Evolutionary conservation across 2,329 filamentous ascomycete species (phyloP).

Genomic region (Sporothrix euskadiensis): DNA sequence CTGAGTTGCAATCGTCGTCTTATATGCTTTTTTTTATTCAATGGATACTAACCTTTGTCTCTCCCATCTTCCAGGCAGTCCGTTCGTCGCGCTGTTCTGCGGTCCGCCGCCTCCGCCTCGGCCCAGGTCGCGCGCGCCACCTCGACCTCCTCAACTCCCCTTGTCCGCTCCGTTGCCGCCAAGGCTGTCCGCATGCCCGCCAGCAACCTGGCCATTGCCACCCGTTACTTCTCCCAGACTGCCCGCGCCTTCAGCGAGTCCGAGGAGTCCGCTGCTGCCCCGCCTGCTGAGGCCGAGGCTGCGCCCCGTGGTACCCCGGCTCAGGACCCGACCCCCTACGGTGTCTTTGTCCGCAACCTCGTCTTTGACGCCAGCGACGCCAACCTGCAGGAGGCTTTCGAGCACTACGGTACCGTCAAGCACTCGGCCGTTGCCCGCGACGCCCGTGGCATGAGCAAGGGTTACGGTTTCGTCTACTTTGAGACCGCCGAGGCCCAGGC

Average conservation of each 20-base stretch:
- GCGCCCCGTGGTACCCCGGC: not conserved
- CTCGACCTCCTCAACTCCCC: constrained; percentile 35
- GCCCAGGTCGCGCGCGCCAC: constrained; percentile 34
- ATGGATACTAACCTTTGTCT: not conserved
- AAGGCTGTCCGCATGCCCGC: constrained; percentile 27
- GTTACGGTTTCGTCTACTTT: constrained; percentile 42
- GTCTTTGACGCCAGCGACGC: constrained; percentile 42
- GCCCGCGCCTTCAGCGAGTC: not conserved
- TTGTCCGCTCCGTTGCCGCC: constrained; percentile 34
- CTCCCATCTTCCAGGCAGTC: constrained; percentile 37
- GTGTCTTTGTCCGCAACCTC: constrained; percentile 41
- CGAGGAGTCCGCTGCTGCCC: not conserved
- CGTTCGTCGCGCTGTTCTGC: constrained; percentile 40
- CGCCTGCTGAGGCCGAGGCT: not conserved
- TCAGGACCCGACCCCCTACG: constrained; percentile 32
- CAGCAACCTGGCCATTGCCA: constrained; percentile 28
- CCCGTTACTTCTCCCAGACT: constrained; percentile 40
- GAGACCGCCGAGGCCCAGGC: constrained; percentile 32
- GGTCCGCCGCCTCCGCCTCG: constrained; percentile 39
- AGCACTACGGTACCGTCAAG: constrained; percentile 38
- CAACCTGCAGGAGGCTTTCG: constrained; percentile 40
- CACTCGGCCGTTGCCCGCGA: constrained; percentile 38
- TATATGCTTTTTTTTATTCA: not conserved
- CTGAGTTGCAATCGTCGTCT: not conserved
- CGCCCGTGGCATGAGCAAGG: constrained; percentile 38